Conservation (phyloP, 441 rosid genomes). For the Euphorbia celastroides region DNA sequence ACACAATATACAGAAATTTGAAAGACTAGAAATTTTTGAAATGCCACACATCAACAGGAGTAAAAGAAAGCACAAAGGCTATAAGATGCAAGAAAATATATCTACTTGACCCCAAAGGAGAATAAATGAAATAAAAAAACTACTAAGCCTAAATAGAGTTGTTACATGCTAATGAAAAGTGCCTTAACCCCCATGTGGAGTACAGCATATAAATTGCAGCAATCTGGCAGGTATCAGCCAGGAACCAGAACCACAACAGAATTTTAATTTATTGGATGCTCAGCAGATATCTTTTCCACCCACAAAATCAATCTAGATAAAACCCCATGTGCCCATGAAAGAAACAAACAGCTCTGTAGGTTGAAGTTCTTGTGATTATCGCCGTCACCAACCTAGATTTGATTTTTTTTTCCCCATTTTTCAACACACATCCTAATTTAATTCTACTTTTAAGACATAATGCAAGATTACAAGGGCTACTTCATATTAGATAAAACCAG, state of each 20-base stretch:
- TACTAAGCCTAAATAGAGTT: neutral
- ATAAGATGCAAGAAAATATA: too few species aligned
- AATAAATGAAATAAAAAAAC: neutral
- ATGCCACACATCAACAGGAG: too few species aligned
- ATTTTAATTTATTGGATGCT: neutral
- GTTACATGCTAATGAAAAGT: neutral
- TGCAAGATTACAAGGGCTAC: neutral
- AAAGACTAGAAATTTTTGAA: too few species aligned
- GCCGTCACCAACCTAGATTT: neutral
- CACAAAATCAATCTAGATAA: neutral
- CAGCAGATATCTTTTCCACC: neutral
- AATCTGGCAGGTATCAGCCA: neutral
- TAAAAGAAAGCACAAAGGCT: too few species aligned
- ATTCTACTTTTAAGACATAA: neutral
- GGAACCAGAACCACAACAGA: neutral
- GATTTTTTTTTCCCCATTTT: neutral
- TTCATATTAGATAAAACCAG: neutral
- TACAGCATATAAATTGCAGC: neutral
- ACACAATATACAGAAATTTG: too few species aligned
- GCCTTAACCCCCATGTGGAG: neutral
- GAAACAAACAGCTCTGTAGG: neutral
- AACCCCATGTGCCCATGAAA: constrained; percentile 1
- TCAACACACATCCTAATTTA: neutral
- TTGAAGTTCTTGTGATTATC: neutral
- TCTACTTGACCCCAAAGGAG: neutral